phyloP scores from a whole-genome alignment of 768 basidiomycete genomes.

The Ramaria rubella region DNA sequence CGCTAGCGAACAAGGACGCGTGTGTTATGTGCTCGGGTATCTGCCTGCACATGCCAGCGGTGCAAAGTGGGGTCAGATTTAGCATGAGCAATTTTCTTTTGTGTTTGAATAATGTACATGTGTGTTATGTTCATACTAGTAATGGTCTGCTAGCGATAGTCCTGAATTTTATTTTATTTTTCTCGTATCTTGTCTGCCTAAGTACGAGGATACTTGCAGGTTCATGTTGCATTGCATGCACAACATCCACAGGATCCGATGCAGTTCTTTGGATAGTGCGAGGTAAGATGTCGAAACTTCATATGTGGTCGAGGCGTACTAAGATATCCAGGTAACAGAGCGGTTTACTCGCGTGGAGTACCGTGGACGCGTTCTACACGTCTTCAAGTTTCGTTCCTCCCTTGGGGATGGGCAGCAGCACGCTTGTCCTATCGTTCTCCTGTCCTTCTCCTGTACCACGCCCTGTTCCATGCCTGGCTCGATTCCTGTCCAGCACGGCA shows the following conservation, averaged over 20 bases:
- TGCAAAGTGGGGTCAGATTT: background rate
- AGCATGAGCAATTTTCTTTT: background rate
- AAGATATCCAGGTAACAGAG: too few species aligned
- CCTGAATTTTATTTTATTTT: too few species aligned
- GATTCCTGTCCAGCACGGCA: too few species aligned
- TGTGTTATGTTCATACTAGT: background rate
- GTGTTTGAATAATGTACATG: background rate
- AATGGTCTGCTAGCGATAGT: background rate
- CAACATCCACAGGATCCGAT: too few species aligned
- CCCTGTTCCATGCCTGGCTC: background rate
- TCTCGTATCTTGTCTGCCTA: too few species aligned
- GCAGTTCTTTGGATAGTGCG: too few species aligned
- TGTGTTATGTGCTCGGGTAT: slow-evolving; percentile 84
- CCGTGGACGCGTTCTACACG: background rate
- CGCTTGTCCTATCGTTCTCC: background rate
- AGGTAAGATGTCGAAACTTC: too few species aligned
- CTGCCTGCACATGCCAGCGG: slow-evolving; percentile 10
- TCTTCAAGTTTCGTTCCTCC: too few species aligned
- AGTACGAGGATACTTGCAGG: too few species aligned
- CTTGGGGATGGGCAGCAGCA: background rate
- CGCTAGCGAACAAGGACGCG: slow-evolving; percentile 89
- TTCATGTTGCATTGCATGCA: too few species aligned
- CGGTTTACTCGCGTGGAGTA: background rate
- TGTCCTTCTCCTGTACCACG: slow-evolving; percentile 5
- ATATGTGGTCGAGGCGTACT: too few species aligned